Percentiles rank a stretch among this genome's conserved stretches.
phyloP scores from a whole-genome alignment of 805 yeast genomes.

The Ogataea salicorniae region DNA sequence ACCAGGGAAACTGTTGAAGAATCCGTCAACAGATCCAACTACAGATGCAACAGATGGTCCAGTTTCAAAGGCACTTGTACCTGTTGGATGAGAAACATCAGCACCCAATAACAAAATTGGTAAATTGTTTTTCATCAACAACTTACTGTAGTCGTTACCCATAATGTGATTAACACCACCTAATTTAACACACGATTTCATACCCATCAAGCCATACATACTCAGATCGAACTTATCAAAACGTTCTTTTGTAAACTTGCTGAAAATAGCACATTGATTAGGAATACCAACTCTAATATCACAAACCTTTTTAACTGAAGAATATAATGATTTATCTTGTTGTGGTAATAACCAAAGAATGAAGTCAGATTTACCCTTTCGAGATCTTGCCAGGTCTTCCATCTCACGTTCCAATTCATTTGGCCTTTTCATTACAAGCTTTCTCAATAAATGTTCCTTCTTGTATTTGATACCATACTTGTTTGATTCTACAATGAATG shows the following conservation, averaged over 20 bases:
- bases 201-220: constrained; percentile 29
- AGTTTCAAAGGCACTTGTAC: constrained; percentile 14
- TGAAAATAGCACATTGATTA: constrained; percentile 25
- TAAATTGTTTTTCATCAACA: constrained; percentile 11
- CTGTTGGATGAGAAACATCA: constrained; percentile 29
- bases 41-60: constrained; percentile 19
- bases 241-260: constrained; percentile 22
- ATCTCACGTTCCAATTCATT: constrained; percentile 1
- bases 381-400: constrained; percentile 10
- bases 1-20: constrained; percentile 25
- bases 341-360: constrained; percentile 22
- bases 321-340: constrained; percentile 21
- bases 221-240: constrained; percentile 22
- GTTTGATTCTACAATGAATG: constrained; percentile 13
- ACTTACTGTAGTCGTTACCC: constrained; percentile 12
- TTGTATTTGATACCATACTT: constrained; percentile 18
- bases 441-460: constrained; percentile 3
- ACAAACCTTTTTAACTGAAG: constrained; percentile 23
- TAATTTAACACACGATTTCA: constrained; percentile 28
- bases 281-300: constrained; percentile 26
- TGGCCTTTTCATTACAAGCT: not conserved
- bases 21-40: constrained; percentile 20
- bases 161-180: constrained; percentile 28
- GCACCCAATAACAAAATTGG: constrained; percentile 26
- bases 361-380: constrained; percentile 17